These are phyloP conservation scores for Lithohypha guttulata DNA, from an alignment of 2,329 filamentous ascomycete species.

Conservation along the genomic window DNA sequence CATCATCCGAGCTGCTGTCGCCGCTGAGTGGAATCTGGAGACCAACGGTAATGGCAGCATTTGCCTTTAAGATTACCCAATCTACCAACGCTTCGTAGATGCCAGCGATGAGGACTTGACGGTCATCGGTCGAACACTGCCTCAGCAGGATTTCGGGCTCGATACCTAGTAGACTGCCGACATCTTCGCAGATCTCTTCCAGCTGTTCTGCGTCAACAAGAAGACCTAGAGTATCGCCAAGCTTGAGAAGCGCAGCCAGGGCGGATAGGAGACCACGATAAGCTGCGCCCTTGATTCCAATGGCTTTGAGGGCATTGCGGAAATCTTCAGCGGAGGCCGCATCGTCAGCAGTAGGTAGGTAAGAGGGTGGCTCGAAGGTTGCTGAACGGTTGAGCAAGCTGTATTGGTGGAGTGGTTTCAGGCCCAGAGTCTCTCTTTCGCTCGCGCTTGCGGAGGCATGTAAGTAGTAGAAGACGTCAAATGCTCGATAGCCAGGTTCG, in stretches of 20 bases:
- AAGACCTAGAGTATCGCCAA: conserved; percentile 83
- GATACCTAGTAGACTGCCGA: conserved; percentile 71
- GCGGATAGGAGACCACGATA: conserved; percentile 77
- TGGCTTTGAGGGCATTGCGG: conserved; percentile 70
- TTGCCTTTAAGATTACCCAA: conserved; percentile 84
- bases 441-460: conserved; percentile 80
- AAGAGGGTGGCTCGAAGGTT: conserved; percentile 76
- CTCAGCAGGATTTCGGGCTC: conserved; percentile 71
- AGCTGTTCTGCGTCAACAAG: conserved; percentile 72
- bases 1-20: conserved; percentile 24
- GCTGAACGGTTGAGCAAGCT: conserved; percentile 68
- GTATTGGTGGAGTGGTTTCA: conserved; percentile 69
- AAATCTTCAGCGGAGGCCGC: conserved; percentile 89
- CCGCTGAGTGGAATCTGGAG: conserved; percentile 46
- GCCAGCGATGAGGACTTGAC: conserved; percentile 69
- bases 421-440: conserved; percentile 76
- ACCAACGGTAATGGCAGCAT: conserved; percentile 68
- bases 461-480: conserved; percentile 96
- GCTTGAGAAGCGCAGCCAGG: conserved; percentile 75
- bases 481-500: conserved; percentile 75
- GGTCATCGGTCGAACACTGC: conserved; percentile 74
- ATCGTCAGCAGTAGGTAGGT: conserved; percentile 86
- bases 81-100: conserved; percentile 92
- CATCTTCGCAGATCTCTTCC: conserved; percentile 81
- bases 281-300: conserved; percentile 81